phyloP scores from a whole-genome alignment of 768 basidiomycete genomes.

The Lentinula aciculospora region DNA sequence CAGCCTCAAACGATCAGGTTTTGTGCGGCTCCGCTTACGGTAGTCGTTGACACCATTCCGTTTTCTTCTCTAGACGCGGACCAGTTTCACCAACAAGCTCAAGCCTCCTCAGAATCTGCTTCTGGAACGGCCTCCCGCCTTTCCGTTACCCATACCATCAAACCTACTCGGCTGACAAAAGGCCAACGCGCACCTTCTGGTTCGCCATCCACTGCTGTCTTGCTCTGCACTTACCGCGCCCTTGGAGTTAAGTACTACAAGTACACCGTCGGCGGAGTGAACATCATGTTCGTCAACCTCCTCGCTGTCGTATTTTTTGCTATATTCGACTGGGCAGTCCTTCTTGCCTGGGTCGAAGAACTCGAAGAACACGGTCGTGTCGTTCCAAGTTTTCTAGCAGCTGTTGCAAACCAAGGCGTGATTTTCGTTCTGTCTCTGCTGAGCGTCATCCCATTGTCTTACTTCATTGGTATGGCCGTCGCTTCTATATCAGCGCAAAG shows the following conservation, averaged over 20 bases:
- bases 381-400: constrained; percentile 58
- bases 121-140: constrained; percentile 36
- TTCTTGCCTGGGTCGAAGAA: constrained; percentile 67
- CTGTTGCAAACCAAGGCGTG: constrained; percentile 67
- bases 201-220: constrained; percentile 77
- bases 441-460: constrained; percentile 93
- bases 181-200: constrained; percentile 89
- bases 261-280: constrained; percentile 97
- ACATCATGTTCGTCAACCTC: constrained; percentile 96
- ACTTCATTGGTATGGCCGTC: constrained; percentile 99
- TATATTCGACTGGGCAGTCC: constrained; percentile 86
- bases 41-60: constrained; percentile 42
- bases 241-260: constrained; percentile 93
- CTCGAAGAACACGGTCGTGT: constrained; percentile 46
- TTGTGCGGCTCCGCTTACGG: constrained; percentile 76
- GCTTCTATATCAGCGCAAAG: constrained; percentile 98
- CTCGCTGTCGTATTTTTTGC: constrained; percentile 92
- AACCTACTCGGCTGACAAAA: constrained; percentile 62
- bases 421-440: constrained; percentile 83
- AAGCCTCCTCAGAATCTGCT: constrained; percentile 18
- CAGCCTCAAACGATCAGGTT: constrained; percentile 87
- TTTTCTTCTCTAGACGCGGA: neutral
- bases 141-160: constrained; percentile 61
- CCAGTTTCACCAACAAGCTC: neutral
- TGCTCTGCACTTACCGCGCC: constrained; percentile 93